Conservation (phyloP, 345 rosid species). For the Sonneratia alba region DNA sequence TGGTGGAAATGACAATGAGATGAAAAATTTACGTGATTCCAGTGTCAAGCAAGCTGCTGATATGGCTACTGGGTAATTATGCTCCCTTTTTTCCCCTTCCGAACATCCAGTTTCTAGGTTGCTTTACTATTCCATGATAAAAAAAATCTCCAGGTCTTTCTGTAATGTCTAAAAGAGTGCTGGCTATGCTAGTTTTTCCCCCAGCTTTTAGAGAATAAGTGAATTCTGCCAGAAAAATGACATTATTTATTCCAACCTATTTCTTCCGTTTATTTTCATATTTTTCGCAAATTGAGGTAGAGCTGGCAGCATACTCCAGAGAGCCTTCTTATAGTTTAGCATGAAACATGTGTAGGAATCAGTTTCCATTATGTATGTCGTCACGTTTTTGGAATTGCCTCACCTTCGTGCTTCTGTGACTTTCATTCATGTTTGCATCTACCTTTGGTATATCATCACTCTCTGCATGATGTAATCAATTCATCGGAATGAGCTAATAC, state of each 20-base stretch:
- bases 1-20: slow-evolving; percentile 59
- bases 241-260: neutral
- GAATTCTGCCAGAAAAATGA: neutral
- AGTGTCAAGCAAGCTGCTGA: slow-evolving; percentile 94
- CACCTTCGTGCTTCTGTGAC: too few species aligned
- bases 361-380: too few species aligned
- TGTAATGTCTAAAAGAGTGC: neutral
- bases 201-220: neutral
- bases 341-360: neutral
- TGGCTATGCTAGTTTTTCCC: neutral
- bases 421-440: neutral
- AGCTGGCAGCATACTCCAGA: neutral
- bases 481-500: neutral
- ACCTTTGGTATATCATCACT: neutral
- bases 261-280: neutral
- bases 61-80: slow-evolving; percentile 87
- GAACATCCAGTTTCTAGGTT: neutral
- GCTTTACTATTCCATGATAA: neutral
- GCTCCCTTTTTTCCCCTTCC: neutral
- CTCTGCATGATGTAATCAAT: neutral
- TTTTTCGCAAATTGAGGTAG: neutral
- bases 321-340: neutral
- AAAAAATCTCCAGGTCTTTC: neutral
- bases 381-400: too few species aligned
- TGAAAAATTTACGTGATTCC: slow-evolving; percentile 62